Evolutionary conservation across 2,329 filamentous ascomycete genomes (phyloP).

Genomic region (Penicillium sp.): DNA sequence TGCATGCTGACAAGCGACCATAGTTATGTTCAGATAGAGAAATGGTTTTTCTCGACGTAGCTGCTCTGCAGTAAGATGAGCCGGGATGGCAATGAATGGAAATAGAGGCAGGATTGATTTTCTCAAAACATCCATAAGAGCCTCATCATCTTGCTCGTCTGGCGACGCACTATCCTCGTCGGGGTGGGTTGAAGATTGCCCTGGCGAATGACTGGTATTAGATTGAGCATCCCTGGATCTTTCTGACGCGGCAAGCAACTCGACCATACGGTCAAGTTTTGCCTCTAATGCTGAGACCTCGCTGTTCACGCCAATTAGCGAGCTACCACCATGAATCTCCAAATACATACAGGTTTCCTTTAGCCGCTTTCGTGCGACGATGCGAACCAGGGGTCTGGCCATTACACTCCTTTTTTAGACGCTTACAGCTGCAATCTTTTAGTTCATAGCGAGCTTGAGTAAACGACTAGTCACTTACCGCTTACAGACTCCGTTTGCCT

Average conservation of each 20-base stretch:
- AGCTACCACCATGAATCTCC: not conserved
- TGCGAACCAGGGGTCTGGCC: conserved; percentile 28
- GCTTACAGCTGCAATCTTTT: conserved; percentile 24
- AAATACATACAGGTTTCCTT: conserved; percentile 8
- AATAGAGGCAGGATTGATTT: conserved; percentile 23
- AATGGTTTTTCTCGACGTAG: conserved; percentile 24
- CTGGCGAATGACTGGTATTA: conserved; percentile 4
- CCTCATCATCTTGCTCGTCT: conserved; percentile 10
- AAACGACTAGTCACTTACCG: conserved; percentile 7
- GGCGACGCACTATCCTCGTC: conserved; percentile 1
- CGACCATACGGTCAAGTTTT: conserved; percentile 30
- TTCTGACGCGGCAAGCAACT: conserved; percentile 22
- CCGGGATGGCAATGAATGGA: conserved; percentile 27
- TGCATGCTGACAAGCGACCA: conserved; percentile 18
- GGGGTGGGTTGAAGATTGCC: not conserved
- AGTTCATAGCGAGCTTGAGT: not conserved
- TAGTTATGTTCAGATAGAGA: conserved; percentile 20
- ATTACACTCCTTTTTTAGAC: conserved; percentile 27
- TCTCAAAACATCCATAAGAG: conserved; percentile 12
- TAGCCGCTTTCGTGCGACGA: conserved; percentile 9
- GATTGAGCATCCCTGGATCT: conserved; percentile 3
- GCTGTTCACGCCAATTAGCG: conserved; percentile 4
- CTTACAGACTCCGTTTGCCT: conserved; percentile 15
- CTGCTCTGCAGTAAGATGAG: conserved; percentile 14
- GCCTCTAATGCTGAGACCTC: conserved; percentile 26